Evolutionary conservation across 2,329 filamentous ascomycete genomes (phyloP).

Genomic region (Colletotrichum costaricense): DNA sequence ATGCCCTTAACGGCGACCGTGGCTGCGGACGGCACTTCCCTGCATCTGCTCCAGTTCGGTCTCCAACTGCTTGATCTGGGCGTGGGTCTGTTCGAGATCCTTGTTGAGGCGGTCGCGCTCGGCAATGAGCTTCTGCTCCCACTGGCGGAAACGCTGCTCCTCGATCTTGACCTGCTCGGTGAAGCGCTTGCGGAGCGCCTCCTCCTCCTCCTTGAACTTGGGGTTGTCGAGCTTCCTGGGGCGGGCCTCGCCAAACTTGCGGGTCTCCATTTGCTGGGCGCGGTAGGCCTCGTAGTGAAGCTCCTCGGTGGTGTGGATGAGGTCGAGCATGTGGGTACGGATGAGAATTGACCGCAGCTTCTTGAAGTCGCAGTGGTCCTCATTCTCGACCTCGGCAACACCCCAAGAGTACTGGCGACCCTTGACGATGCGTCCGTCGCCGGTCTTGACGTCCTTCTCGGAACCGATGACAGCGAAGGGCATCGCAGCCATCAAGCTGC

Average conservation of each 20-base stretch:
- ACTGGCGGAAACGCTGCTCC: conserved; percentile 98
- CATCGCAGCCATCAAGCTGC: conserved; percentile 95
- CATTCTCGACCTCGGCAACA: conserved; percentile 99
- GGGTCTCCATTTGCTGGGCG: conserved; percentile 99
- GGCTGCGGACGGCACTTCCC: conserved; percentile 88
- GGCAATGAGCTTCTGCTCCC: conserved; percentile 99
- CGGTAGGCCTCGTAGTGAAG: conserved; percentile 99
- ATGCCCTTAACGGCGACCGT: conserved; percentile 82
- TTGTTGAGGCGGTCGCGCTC: conserved; percentile 99
- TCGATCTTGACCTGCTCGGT: conserved; percentile 99
- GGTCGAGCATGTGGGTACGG: conserved; percentile 98
- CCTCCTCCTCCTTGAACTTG: conserved; percentile 99
- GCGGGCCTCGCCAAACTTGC: conserved; percentile 98
- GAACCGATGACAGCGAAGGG: conserved; percentile 98
- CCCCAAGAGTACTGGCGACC: conserved; percentile 99
- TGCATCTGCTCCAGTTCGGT: conserved; percentile 94
- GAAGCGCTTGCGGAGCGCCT: conserved; percentile 97
- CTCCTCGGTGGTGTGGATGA: conserved; percentile 99
- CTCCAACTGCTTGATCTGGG: conserved; percentile 92
- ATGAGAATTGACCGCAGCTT: conserved; percentile 99
- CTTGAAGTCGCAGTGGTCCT: conserved; percentile 99
- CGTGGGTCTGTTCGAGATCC: conserved; percentile 97
- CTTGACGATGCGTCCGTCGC: conserved; percentile 97
- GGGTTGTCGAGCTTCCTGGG: conserved; percentile 99
- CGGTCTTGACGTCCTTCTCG: conserved; percentile 98